A percentile compares a stretch with the other conserved stretches of the same genome.
These are phyloP conservation scores for Stagonosporopsis cucurbitacearum DNA, from an alignment of 2,329 filamentous ascomycete genomes.

Conservation along the genomic window DNA sequence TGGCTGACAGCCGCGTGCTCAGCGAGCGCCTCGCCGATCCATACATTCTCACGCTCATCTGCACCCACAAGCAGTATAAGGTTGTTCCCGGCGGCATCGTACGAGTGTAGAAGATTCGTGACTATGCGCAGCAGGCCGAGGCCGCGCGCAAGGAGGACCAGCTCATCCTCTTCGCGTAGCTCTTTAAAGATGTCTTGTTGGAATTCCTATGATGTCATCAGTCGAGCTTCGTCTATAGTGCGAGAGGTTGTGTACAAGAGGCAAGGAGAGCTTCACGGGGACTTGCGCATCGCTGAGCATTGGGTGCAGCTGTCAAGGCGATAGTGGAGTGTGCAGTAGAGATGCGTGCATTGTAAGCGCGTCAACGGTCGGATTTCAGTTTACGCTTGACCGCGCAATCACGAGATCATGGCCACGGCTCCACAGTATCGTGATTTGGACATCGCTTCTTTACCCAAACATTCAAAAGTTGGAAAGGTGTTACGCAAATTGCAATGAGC, in stretches of 20 bases:
- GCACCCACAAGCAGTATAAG: conserved; percentile 88
- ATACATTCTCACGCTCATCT: conserved; percentile 91
- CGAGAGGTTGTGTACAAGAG: conserved; percentile 60
- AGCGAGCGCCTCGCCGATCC: conserved; percentile 94
- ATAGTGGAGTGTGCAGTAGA: conserved; percentile 26
- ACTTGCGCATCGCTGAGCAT: conserved; percentile 52
- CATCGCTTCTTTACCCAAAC: too few relatives aligned
- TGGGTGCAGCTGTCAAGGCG: conserved; percentile 25
- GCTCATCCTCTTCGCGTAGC: conserved; percentile 82
- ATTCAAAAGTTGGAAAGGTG: too few relatives aligned
- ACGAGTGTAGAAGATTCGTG: conserved; percentile 95
- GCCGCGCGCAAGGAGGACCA: conserved; percentile 89
- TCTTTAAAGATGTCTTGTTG: conserved; percentile 88
- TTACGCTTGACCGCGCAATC: conserved; percentile 32
- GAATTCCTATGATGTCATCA: conserved; percentile 66
- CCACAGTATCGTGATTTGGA: background rate
- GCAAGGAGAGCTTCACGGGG: conserved; percentile 81
- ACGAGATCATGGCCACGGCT: conserved; percentile 19
- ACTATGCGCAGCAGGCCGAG: conserved; percentile 90
- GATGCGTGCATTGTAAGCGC: conserved; percentile 23
- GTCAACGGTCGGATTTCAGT: conserved; percentile 19
- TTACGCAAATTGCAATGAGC: too few relatives aligned
- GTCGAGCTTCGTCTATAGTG: background rate
- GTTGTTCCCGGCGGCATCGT: conserved; percentile 95
- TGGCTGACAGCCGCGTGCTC: conserved; percentile 93